Evolutionary conservation across 805 yeast genomes (phyloP), one percentile per base, ranked within the genome.

Genomic region (Myxozyma vanderwaltii): DNA sequence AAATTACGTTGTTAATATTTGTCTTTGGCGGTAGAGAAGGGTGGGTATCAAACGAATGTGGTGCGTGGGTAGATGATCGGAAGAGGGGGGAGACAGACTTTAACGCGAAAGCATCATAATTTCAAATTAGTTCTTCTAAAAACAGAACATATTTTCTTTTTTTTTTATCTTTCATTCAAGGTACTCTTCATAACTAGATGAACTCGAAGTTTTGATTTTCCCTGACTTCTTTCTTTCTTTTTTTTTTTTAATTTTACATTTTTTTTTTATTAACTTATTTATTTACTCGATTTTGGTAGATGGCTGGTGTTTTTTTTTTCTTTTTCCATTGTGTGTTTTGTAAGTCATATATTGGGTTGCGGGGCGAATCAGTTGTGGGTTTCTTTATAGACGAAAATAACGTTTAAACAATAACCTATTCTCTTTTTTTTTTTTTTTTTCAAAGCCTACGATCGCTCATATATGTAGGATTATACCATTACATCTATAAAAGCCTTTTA

Each of bases 281-380:
- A 19, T 33, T 15, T 49, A 31, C 44, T 47, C 26, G 40, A 47
- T 46, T 52, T 57, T 48, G 54, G 55, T 26, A 56, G 60, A 51
- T 21, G 59, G 41, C 52, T 59, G 58, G 61, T 60, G 57, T 52
- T 54, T 53, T 45, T n/a, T n/a, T 36, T 55, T 52, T 47, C 51
- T 59, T 51, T 51, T 56, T 47, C 51, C 33, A 38, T 52, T 29
- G 45, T 58, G 58, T 58, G 55, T 56, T 56, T 59, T 55, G 63
- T 59, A 59, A 59, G 63, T 59, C 63, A 58, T 53, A 59, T 58
- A 40, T 51, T 58, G 63, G 63, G 54, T 59, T 51, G 58, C 47
- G 59, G 59, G 63, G 60, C 56, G 56, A 55, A 59, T 50, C 39
- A 55, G 63, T 59, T 59, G 63, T 53, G 63, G 60, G 63, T 55